Evolutionary conservation across 2,329 filamentous ascomycete genomes (phyloP), one percentile per base, ranked within the genome.

Genomic region (Hymenoscyphus fraxineus): DNA sequence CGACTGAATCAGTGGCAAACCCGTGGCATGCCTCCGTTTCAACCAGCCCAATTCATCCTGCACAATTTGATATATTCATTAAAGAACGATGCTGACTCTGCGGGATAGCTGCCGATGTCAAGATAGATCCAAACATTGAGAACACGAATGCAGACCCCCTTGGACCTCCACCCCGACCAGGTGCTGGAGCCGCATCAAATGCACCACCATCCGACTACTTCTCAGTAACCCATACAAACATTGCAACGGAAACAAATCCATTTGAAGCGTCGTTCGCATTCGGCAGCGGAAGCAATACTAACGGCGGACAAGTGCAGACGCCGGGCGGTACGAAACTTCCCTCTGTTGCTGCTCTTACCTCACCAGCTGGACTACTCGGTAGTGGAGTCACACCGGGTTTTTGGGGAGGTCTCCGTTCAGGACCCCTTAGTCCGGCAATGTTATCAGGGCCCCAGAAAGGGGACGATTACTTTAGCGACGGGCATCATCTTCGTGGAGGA

Each of bases 381-480:
- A 85, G 85, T 72, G 91, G 87, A 68, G 87, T 87, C 62, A 90
- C 86, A 41, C 85, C 88, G 27, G 91, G 90, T 74, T 88, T 90
- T 77, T 97, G 93, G 93, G 85, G 86, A 69, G 89, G 93, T 72
- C 81, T 99, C 73, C 89, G 95, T 69, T 93, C 93, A 66, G 95
- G 95, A 71, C 95, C 95, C 54, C 79, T 99, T 70, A 98, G 95
- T 78, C 95, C 95, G 80, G 95, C 94, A 68, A 98, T 99, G 93
- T 88, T 99, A 63, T 92, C 93, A 58, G 95, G 93, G 31, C 95
- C 89, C 44, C 80, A 85, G 44, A 78, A 80, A 63, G 35, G 47
- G 16, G 90, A 85, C 76, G 93, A 97, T 76, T 98, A 97, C 79
- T 97, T 97, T 75, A 85, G 86, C 70, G 92, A 96, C 73, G 88